Conservation (phyloP, 2,329 filamentous ascomycete species). For the Malbranchea zuffiana region DNA sequence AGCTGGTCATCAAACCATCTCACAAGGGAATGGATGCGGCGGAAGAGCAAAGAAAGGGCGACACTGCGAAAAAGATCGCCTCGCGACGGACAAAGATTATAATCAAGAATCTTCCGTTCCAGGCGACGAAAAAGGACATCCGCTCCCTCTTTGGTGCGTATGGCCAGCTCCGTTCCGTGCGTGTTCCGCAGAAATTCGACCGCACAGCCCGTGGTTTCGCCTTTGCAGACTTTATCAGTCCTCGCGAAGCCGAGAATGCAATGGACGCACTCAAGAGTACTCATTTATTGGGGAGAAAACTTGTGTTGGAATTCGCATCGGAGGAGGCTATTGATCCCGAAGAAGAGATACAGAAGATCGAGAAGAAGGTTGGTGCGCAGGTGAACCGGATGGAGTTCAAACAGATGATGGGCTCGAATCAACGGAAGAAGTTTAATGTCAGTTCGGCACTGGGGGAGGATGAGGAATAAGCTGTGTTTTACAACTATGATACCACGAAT, state of each 20-base stretch:
- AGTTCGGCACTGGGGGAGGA: constrained; percentile 56
- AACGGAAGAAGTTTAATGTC: constrained; percentile 82
- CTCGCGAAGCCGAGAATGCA: constrained; percentile 80
- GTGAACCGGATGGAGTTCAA: constrained; percentile 83
- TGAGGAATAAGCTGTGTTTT: constrained; percentile 13
- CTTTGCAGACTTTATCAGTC: constrained; percentile 89
- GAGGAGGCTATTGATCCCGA: constrained; percentile 84
- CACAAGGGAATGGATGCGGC: constrained; percentile 51
- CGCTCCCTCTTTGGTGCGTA: constrained; percentile 76
- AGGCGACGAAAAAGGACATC: constrained; percentile 86
- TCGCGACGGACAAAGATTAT: constrained; percentile 79
- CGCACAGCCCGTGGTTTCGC: constrained; percentile 81
- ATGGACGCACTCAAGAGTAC: constrained; percentile 86
- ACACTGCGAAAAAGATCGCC: constrained; percentile 69
- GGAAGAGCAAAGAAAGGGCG: constrained; percentile 51
- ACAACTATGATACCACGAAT: too few relatives aligned
- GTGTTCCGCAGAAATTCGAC: constrained; percentile 92
- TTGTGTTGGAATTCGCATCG: constrained; percentile 86
- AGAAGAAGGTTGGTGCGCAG: constrained; percentile 86
- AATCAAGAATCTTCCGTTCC: constrained; percentile 96
- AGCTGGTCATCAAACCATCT: constrained; percentile 72
- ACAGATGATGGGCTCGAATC: constrained; percentile 69
- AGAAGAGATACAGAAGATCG: constrained; percentile 93
- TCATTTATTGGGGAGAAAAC: constrained; percentile 76
- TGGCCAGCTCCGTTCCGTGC: constrained; percentile 82